Evolutionary conservation across 768 basidiomycete genomes (phyloP), one percentile per base, ranked within the genome.

Genomic region (Leucocoprinus birnbaumii): DNA sequence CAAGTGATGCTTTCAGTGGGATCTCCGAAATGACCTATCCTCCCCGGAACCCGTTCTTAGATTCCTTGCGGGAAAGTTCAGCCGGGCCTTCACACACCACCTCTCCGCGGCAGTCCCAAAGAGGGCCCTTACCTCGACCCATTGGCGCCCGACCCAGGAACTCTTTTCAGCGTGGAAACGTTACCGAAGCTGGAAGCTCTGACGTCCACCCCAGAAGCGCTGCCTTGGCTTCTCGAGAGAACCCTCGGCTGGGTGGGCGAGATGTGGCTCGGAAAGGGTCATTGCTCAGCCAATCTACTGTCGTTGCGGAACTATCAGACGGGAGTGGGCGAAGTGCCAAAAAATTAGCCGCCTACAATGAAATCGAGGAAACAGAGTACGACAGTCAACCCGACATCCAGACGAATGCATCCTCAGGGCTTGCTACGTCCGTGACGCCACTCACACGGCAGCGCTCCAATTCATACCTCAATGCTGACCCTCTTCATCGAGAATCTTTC

Each of bases 21-120:
- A 72, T 78, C 55, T 82, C 80, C 2, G 80, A 83, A 63, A 75
- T 80, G 72, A 80, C 80, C 2, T 82, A 83, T 58, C 80, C 79
- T 11, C 80, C 80, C 2, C 59, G 47, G 11, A 47, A 55, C 24
- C 53, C 53, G 9, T 41, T 35, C 14, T 41, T 42, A 26, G 26
- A 55, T 25, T 55, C 45, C 37, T 34, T 55, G 16, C 53, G 45
- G 25, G 53, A 48, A 11, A 48, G 47, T n/a, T 55, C 53, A 21
- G 25, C 38, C 6, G 19, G 16, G 19, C 53, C 24, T 1, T 48
- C 46, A 18, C 53, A 41, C 21, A 16, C 16, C 18, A 27, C 37
- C 7, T 31, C 45, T 18, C 37, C 19, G 13, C 47, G 53, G 22
- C 53, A 41, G 31, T 55, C 53, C 4, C 26, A 41, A 13, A 38